phyloP scores from a whole-genome alignment of 116 monocot genomes.

The Dioscorea cayenensis region DNA sequence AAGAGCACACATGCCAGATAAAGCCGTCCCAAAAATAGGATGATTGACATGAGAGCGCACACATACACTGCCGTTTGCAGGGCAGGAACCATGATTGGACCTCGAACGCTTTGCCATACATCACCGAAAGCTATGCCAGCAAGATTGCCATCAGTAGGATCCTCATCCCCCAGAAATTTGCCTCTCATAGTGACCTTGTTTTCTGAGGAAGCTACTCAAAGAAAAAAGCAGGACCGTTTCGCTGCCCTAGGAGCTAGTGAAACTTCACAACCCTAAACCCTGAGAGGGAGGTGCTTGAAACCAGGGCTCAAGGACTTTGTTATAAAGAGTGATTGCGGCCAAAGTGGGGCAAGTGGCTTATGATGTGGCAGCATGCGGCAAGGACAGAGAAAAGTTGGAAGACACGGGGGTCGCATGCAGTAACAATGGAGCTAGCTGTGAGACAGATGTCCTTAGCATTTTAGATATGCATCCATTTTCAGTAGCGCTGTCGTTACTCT shows the following conservation, averaged over 20 bases:
- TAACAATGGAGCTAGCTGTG: background rate
- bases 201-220: background rate
- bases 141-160: background rate
- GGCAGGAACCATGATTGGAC: slow-evolving; percentile 28
- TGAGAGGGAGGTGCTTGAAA: background rate
- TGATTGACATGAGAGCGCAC: slow-evolving; percentile 54
- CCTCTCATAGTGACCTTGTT: slow-evolving; percentile 32
- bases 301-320: background rate
- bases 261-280: background rate
- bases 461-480: too few species aligned
- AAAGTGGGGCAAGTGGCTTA: background rate
- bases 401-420: slow-evolving; percentile 46
- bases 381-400: slow-evolving; percentile 23
- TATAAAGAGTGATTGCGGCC: slow-evolving; percentile 3
- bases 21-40: slow-evolving; percentile 61
- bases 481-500: background rate
- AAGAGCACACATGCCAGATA: slow-evolving; percentile 56
- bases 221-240: background rate
- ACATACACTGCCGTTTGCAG: slow-evolving; percentile 34
- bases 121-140: slow-evolving; percentile 12
- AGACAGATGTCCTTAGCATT: background rate
- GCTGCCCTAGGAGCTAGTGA: background rate
- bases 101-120: slow-evolving; percentile 28
- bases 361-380: slow-evolving; percentile 14
- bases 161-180: too few species aligned